Percentiles rank a stretch among this genome's conserved stretches.
These are phyloP conservation scores for Xylaria curta DNA, from an alignment of 495 filamentous ascomycete genomes.

Conservation along the genomic window DNA sequence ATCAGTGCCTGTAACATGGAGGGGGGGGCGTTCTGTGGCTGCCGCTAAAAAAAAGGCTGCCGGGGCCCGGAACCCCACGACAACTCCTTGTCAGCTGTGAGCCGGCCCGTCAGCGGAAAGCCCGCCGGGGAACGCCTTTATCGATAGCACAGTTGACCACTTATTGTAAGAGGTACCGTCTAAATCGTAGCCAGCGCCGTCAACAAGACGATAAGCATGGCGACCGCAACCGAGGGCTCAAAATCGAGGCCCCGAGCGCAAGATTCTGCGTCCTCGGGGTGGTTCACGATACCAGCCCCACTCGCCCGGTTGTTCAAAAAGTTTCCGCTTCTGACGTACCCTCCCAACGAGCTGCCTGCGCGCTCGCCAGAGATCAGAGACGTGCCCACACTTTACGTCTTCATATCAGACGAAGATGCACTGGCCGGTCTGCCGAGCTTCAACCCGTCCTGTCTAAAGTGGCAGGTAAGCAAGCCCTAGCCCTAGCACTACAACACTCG, in stretches of 20 bases:
- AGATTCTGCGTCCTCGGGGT: slow-evolving; percentile 23
- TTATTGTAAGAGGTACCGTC: too few relatives aligned
- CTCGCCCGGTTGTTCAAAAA: slow-evolving; percentile 82
- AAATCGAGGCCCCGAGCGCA: slow-evolving; percentile 28
- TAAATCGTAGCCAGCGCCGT: neutral
- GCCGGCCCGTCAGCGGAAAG: neutral
- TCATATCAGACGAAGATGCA: slow-evolving; percentile 71
- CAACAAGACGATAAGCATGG: slow-evolving; percentile 27
- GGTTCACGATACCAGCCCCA: slow-evolving; percentile 72
- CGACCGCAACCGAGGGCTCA: slow-evolving; percentile 25
- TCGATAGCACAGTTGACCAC: neutral
- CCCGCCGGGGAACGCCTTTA: neutral
- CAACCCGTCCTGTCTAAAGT: slow-evolving; percentile 94
- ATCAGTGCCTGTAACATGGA: neutral
- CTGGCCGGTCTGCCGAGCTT: slow-evolving; percentile 72
- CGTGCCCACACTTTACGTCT: slow-evolving; percentile 74
- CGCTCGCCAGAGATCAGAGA: slow-evolving; percentile 60
- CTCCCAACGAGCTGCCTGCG: slow-evolving; percentile 77
- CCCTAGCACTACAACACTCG: too few relatives aligned
- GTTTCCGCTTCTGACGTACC: slow-evolving; percentile 80
- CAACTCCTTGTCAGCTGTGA: neutral
- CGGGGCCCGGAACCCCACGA: neutral
- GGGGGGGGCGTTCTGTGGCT: neutral
- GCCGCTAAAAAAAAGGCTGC: neutral
- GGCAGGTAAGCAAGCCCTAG: slow-evolving; percentile 84